A percentile compares a stretch with the other conserved stretches of the same genome.
These are phyloP conservation scores for Neoboletus magnificus DNA, from an alignment of 768 basidiomycete genomes.

Conservation along the genomic window DNA sequence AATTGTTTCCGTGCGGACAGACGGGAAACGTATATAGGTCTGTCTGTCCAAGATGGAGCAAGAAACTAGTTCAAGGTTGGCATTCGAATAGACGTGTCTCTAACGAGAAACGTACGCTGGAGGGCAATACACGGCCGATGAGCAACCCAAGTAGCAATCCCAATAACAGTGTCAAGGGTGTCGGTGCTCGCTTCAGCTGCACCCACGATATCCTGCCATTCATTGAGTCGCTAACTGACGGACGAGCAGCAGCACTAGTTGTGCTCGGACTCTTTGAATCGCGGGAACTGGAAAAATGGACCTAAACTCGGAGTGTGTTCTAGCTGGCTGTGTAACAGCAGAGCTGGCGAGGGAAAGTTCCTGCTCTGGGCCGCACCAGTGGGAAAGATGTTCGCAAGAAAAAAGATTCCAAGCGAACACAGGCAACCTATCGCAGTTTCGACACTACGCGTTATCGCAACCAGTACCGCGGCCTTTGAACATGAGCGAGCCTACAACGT, in stretches of 20 bases:
- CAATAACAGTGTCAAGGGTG: conserved; percentile 53
- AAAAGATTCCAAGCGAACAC: neutral
- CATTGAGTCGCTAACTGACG: conserved; percentile 18
- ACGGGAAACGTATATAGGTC: conserved; percentile 45
- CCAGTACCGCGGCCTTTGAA: neutral
- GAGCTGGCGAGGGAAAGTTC: neutral
- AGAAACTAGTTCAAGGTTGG: conserved; percentile 17
- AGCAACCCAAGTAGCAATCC: conserved; percentile 62
- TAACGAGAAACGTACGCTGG: conserved; percentile 23
- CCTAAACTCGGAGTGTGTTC: neutral
- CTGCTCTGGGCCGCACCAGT: too few relatives aligned
- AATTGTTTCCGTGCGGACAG: conserved; percentile 60
- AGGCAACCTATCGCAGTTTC: neutral
- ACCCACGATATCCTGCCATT: conserved; percentile 24
- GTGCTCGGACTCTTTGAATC: neutral
- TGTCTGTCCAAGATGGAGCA: conserved; percentile 50
- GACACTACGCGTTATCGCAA: neutral
- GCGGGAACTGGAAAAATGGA: neutral
- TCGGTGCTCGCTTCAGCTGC: conserved; percentile 47
- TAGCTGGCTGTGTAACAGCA: neutral
- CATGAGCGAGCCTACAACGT: neutral
- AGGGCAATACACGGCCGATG: conserved; percentile 48
- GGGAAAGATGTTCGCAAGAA: neutral
- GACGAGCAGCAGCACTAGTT: neutral
- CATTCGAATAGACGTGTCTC: neutral